These are phyloP conservation scores for Sideroxylon spinosum DNA, from an alignment of 179 eudicot species.

Conservation along the genomic window DNA sequence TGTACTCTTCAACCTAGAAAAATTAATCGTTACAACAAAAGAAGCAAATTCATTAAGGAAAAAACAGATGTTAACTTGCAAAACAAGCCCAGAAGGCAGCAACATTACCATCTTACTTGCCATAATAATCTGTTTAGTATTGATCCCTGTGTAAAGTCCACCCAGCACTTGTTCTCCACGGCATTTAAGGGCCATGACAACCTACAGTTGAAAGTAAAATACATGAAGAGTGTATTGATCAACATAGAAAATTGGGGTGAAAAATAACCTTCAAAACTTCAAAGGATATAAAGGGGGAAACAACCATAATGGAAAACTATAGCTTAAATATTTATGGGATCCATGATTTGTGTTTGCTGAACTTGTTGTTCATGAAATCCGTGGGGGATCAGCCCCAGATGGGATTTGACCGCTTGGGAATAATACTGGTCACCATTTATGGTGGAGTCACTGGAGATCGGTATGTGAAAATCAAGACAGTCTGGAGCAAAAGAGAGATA, in stretches of 20 bases:
- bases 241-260: neutral
- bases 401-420: too few species aligned
- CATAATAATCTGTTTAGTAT: conserved; percentile 66
- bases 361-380: neutral
- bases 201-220: conserved; percentile 25
- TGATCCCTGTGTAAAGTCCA: conserved; percentile 82
- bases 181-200: conserved; percentile 85
- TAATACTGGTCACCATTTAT: too few species aligned
- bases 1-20: conserved; percentile 77
- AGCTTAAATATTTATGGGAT: neutral
- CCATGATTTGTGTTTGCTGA: neutral
- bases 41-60: conserved; percentile 4
- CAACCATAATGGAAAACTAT: neutral
- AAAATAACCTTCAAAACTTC: neutral
- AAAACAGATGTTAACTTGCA: neutral
- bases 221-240: neutral
- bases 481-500: neutral
- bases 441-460: too few species aligned
- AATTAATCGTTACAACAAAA: neutral
- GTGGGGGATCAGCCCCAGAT: too few species aligned
- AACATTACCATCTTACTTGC: conserved; percentile 93
- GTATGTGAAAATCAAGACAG: too few species aligned
- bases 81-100: neutral
- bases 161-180: conserved; percentile 65
- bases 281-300: neutral